Conservation (phyloP, 345 rosid species). For the Euphorbia lathyris region DNA sequence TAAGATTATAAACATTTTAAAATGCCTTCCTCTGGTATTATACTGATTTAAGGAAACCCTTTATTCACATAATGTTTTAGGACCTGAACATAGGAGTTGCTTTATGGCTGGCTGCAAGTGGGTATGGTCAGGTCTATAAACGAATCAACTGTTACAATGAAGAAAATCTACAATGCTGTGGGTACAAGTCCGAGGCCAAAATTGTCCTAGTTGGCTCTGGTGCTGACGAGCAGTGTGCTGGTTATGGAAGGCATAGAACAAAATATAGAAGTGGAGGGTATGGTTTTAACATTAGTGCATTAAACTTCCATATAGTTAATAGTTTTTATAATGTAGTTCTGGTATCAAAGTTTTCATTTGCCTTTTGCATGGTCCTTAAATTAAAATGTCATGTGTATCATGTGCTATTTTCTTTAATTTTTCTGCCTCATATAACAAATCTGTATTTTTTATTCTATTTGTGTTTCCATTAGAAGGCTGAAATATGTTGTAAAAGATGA, state of each 20-base stretch:
- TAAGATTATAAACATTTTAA: neutral
- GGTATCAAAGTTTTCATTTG: neutral
- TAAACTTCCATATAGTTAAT: neutral
- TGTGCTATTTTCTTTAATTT: neutral
- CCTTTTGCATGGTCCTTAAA: neutral
- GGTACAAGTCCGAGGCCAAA: constrained; percentile 64
- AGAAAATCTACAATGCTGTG: constrained; percentile 30
- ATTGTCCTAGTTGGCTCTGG: constrained; percentile 89
- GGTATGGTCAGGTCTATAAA: constrained; percentile 73
- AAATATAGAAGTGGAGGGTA: constrained; percentile 79
- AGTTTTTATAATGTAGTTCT: too few relatives aligned
- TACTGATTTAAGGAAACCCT: neutral
- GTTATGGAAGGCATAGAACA: constrained; percentile 91
- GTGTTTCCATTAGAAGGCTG: neutral
- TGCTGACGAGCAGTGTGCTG: constrained; percentile 99
- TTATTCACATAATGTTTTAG: constrained; percentile 36
- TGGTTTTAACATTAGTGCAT: neutral
- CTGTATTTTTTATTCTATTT: neutral
- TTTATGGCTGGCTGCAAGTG: constrained; percentile 82
- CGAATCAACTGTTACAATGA: constrained; percentile 22
- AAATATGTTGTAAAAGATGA: constrained; percentile 1
- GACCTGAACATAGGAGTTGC: constrained; percentile 95
- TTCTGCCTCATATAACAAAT: neutral
- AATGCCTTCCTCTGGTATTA: neutral
- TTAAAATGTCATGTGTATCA: neutral